A percentile compares a stretch with the other conserved stretches of the same genome.
Conservation (phyloP, 345 rosid species). For the Lepidium didymum region DNA sequence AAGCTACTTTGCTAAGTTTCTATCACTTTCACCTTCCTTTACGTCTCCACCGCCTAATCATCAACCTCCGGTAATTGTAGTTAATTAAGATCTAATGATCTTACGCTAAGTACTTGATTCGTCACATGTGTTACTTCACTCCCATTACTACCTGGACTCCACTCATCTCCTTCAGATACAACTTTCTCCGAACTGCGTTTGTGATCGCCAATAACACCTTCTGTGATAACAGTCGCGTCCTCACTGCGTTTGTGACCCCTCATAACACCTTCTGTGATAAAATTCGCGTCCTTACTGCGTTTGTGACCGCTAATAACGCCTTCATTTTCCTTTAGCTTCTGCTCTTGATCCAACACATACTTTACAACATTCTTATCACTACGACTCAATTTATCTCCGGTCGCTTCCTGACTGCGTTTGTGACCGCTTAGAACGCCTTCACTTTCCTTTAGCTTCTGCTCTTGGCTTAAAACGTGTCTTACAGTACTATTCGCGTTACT, state of each 20-base stretch:
- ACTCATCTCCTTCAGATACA: constrained; percentile 25
- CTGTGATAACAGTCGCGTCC: constrained; percentile 1
- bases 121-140: background rate
- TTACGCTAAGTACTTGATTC: background rate
- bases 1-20: background rate
- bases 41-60: background rate
- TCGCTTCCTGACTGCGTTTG: background rate
- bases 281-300: background rate
- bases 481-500: background rate
- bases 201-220: constrained; percentile 29
- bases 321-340: constrained; percentile 12
- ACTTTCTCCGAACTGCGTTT: background rate
- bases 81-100: constrained; percentile 39
- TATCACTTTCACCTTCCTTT: constrained; percentile 52
- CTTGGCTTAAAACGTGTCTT: background rate
- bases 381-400: constrained; percentile 24
- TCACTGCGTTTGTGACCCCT: background rate
- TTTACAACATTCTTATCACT: background rate
- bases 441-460: background rate
- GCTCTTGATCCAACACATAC: background rate
- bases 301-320: constrained; percentile 27
- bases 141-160: background rate
- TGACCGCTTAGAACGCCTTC: constrained; percentile 36
- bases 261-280: background rate
- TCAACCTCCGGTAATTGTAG: constrained; percentile 43